Evolutionary conservation across 495 filamentous ascomycete genomes (phyloP), one percentile per base, ranked within the genome.

Genomic region (Cercophora samala): DNA sequence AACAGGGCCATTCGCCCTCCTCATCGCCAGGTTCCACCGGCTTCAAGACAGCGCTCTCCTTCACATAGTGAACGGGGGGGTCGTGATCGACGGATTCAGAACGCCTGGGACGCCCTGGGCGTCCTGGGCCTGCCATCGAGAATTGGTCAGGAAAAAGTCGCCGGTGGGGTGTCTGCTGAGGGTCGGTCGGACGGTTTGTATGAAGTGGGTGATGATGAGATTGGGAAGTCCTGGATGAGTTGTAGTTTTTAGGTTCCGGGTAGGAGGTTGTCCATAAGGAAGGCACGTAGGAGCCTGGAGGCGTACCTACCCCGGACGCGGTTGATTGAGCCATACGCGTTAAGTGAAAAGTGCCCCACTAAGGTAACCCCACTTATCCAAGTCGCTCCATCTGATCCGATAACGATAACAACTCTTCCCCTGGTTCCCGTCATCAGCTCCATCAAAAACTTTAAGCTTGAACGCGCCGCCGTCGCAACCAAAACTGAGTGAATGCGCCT

Each of bases 1-100:
- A 84, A 29, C 69, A 77, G 2, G 81, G 81, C 78, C 75, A 82
- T 1, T 76, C 64, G 62, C 74, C 69, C 58, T 77, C 58, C 54
- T 70, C 60, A 1, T 46, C 23, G 23, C 55, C 64, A 19, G 62
- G 24, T 58, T 63, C 56, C n/a, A 64, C 69, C 0, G 75, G 73
- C 60, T 76, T 78, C 19, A 84, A 69, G 1, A 82, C 24, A 0
- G 73, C 64, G 2, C 64, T 65, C 62, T 84, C 81, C 58, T 68
- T 74, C 21, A 64, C 64, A 64, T 75, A 79, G 22, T 72, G 76
- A 52, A 74, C 72, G 0, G 62, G 52, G 0, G 62, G 52, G 6
- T 64, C 26, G 58, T 72, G 72, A 6, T 75, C 78, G 46, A 79
- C 77, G 3, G 61, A 26, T 18, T 72, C 74, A 26, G 72, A 73